Base-by-base conservation (phyloP, 2,329 filamentous ascomycete species). In the Capronia coronata region DNA sequence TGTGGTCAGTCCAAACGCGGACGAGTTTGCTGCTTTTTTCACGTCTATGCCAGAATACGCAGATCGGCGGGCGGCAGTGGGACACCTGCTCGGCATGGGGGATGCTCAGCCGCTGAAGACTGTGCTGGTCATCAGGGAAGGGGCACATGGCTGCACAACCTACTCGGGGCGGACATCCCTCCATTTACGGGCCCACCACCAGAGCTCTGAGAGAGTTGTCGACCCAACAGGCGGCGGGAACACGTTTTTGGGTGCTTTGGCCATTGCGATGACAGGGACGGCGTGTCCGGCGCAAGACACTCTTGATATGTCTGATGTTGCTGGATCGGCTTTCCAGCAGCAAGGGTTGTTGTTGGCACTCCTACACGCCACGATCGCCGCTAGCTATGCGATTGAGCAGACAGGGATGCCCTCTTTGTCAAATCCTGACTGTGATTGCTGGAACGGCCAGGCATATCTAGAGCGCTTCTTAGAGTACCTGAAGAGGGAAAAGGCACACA, bases 141-240 rank as follows among this genome's bases (percentile, higher is more conserved):
- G 82, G 2, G 74, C 83, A 46, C 78, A 83, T 18, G 71, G 71
- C n/a, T 71, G 71, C 63, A 77, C 76, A 59, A 66, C 78, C 39
- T 70, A 68, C 48, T 67, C 67, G 30, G 65, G 60, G 41, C n/a
- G n/a, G 10, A 34, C n/a, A 9, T 2, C 30, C 2, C 71, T 75
- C 51, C 94, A 88, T 86, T 69, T 95, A 19, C 87, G 86, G 10
- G 86, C 90, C 6, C 91, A 84, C 63, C 86, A 90, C 62, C 66
- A 64, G 16, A 59, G 54, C 39, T 50, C 52, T 19, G 63, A 62
- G 25, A 53, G 61, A 44, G 87, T 96, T 1, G 71, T 93, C n/a
- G 93, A 97, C 66, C 90, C 91, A 0, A 97, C 93, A 0, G 93
- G 93, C 8, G 93, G 89, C 16, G 93, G 93, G 0, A 98, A 98